Percentiles rank a stretch among this genome's conserved stretches.
Conservation (phyloP, 1,284 basidiomycete species). For the Crepidotus sp. region DNA sequence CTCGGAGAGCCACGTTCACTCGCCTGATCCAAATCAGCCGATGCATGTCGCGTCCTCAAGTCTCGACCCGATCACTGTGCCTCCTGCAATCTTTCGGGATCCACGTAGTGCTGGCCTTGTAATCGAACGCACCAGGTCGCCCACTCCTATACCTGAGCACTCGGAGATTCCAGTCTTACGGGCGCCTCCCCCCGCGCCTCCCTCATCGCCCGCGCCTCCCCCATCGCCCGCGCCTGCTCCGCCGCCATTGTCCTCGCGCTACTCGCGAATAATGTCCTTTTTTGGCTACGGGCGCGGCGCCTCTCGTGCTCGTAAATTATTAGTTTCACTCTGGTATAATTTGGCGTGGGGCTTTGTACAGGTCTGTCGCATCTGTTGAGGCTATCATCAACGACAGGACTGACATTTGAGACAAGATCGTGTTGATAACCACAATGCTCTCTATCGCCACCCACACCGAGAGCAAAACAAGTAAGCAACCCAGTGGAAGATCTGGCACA, state of each 20-base stretch:
- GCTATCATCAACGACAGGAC: neutral
- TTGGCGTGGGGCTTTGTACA: constrained; percentile 48
- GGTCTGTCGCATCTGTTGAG: constrained; percentile 30
- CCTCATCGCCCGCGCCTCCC: neutral
- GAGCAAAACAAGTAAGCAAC: constrained; percentile 34
- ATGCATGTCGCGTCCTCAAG: constrained; percentile 9
- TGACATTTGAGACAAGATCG: constrained; percentile 30
- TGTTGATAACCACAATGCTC: constrained; percentile 46
- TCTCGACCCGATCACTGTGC: neutral
- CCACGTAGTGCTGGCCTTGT: constrained; percentile 8
- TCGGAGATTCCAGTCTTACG: neutral
- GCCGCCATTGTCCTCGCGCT: constrained; percentile 23
- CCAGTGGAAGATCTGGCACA: neutral
- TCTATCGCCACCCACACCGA: constrained; percentile 38
- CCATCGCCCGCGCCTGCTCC: constrained; percentile 5
- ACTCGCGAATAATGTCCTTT: constrained; percentile 32
- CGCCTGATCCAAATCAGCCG: constrained; percentile 1
- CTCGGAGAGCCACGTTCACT: constrained; percentile 9
- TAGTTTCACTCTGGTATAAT: constrained; percentile 50
- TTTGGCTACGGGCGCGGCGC: constrained; percentile 53
- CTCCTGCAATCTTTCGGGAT: neutral
- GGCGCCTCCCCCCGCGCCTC: neutral
- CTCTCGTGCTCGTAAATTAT: constrained; percentile 44
- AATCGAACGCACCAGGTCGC: constrained; percentile 2
- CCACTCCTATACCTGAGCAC: constrained; percentile 12